These are phyloP conservation scores for Raphanus raphanistrum DNA, from an alignment of 345 rosid genomes.

Conservation along the genomic window DNA sequence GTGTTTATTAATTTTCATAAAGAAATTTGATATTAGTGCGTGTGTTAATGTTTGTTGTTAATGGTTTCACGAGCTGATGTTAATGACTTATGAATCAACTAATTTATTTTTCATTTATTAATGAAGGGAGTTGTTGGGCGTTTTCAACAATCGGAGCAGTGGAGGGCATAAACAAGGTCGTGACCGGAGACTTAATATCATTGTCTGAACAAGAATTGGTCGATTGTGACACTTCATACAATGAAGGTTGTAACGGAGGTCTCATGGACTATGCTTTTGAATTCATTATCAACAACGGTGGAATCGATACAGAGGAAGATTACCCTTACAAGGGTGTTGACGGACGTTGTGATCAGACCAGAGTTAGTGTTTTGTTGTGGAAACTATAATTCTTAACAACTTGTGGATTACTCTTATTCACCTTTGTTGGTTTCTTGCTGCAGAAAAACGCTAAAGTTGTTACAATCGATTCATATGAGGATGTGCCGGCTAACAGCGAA, in stretches of 20 bases:
- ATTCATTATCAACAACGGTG: conserved; percentile 68
- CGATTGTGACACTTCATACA: conserved; percentile 62
- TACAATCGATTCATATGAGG: conserved; percentile 51
- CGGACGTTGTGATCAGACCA: conserved; percentile 51
- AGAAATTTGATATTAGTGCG: background rate
- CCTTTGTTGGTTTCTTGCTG: conserved; percentile 7
- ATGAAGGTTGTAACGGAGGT: conserved; percentile 87
- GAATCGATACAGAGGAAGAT: conserved; percentile 66
- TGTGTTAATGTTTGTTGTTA: background rate
- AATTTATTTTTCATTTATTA: background rate
- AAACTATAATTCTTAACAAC: conserved; percentile 7
- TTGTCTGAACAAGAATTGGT: conserved; percentile 84
- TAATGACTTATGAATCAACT: conserved; percentile 5
- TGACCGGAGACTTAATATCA: conserved; percentile 54
- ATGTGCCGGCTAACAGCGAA: conserved; percentile 62
- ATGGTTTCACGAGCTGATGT: background rate
- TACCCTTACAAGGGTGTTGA: conserved; percentile 64
- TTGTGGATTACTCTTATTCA: background rate
- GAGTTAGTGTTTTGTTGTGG: conserved; percentile 40
- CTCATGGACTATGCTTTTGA: conserved; percentile 77
- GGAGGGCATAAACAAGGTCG: conserved; percentile 79
- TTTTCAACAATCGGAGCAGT: conserved; percentile 81
- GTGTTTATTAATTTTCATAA: background rate
- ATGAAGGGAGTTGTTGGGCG: conserved; percentile 90
- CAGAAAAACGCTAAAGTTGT: conserved; percentile 78